Conservation (phyloP, 768 basidiomycete genomes). For the Rhodosporidiobolus sp. region DNA sequence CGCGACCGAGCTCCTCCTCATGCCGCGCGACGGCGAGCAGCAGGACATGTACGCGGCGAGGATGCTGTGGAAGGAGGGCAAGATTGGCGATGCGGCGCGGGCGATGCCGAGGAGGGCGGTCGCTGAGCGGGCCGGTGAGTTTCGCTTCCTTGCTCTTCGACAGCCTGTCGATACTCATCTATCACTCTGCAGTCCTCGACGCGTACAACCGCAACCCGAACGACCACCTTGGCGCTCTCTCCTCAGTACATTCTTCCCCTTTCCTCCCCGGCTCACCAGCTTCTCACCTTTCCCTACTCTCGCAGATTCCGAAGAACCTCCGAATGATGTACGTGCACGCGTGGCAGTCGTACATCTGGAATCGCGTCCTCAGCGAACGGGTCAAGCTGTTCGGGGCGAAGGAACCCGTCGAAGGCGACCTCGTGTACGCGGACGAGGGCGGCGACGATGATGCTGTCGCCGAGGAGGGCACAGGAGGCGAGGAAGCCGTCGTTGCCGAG, state of each 20-base stretch:
- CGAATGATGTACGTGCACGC: slow-evolving; percentile 97
- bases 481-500: slow-evolving; percentile 31
- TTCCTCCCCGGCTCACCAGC: slow-evolving; percentile 39
- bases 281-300: slow-evolving; percentile 16
- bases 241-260: slow-evolving; percentile 58
- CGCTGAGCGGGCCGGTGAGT: slow-evolving; percentile 71
- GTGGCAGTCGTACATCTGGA: slow-evolving; percentile 98
- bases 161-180: neutral
- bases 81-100: slow-evolving; percentile 71
- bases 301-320: slow-evolving; percentile 88
- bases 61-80: slow-evolving; percentile 80
- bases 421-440: slow-evolving; percentile 60
- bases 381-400: slow-evolving; percentile 72
- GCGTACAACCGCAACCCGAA: slow-evolving; percentile 16
- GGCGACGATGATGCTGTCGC: slow-evolving; percentile 38
- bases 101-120: slow-evolving; percentile 87
- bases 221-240: slow-evolving; percentile 69
- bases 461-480: slow-evolving; percentile 28
- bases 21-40: slow-evolving; percentile 77
- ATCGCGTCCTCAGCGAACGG: slow-evolving; percentile 90
- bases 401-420: slow-evolving; percentile 76
- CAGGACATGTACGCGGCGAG: slow-evolving; percentile 73
- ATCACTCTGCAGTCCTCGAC: slow-evolving; percentile 28
- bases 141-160: neutral
- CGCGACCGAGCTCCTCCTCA: slow-evolving; percentile 77